A percentile compares a stretch with the other conserved stretches of the same genome.
These are phyloP conservation scores for Cordyceps militaris DNA, from an alignment of 2,329 filamentous ascomycete species.

Conservation along the genomic window DNA sequence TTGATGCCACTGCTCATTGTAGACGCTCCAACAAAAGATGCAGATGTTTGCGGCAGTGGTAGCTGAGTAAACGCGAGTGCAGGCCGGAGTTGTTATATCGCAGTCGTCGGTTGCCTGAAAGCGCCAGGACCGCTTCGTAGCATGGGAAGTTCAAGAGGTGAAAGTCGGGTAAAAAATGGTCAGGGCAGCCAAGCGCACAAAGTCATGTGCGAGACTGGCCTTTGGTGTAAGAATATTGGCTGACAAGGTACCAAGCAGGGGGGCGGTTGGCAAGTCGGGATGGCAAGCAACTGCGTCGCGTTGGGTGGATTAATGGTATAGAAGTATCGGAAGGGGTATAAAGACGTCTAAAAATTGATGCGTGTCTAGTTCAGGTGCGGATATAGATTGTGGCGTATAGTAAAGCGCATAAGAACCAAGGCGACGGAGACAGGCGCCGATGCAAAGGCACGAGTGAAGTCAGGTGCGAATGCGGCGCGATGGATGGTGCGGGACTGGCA, in stretches of 20 bases:
- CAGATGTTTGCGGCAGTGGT: slow-evolving; percentile 39
- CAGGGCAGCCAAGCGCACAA: not conserved
- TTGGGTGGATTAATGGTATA: not conserved
- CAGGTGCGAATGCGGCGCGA: not conserved
- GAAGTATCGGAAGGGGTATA: not conserved
- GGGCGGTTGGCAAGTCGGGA: not conserved
- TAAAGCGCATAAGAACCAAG: slow-evolving; percentile 4
- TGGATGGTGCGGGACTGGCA: not conserved
- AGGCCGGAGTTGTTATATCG: not conserved
- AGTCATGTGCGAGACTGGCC: not conserved
- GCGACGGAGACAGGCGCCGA: not conserved
- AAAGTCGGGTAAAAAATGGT: not conserved
- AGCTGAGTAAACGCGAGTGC: slow-evolving; percentile 11
- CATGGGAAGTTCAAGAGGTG: not conserved
- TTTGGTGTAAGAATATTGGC: not conserved
- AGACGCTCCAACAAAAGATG: slow-evolving; percentile 12
- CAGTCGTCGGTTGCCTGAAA: slow-evolving; percentile 11
- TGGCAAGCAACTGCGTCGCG: not conserved
- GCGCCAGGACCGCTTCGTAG: slow-evolving; percentile 5
- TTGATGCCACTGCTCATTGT: slow-evolving; percentile 49
- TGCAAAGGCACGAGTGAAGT: not conserved
- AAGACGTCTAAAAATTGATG: slow-evolving; percentile 3
- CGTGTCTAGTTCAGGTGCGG: not conserved
- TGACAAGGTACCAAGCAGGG: not conserved
- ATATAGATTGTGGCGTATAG: not conserved